Conservation (phyloP, 192 early-diverging fungal species). For the Gigaspora rosea region DNA sequence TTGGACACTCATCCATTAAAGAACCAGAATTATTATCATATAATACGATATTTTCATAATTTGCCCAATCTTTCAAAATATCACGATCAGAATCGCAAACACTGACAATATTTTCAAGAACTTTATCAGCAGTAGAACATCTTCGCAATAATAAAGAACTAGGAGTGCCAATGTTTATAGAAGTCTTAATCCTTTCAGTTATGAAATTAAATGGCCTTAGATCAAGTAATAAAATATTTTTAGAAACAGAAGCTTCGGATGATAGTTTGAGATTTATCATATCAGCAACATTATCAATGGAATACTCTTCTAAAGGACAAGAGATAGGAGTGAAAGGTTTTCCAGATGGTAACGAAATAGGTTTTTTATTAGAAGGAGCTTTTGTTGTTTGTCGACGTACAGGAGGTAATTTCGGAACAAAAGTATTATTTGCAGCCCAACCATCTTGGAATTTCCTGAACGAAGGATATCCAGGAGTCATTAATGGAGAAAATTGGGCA, state of each 20-base stretch:
- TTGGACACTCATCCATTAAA: slow-evolving; percentile 49
- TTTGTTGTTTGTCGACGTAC: neutral
- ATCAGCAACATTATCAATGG: neutral
- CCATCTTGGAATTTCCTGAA: neutral
- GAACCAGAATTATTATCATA: slow-evolving; percentile 63
- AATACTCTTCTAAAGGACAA: neutral
- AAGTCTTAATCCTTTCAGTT: slow-evolving; percentile 50
- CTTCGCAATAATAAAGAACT: slow-evolving; percentile 72
- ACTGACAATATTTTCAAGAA: slow-evolving; percentile 57
- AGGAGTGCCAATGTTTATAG: slow-evolving; percentile 71
- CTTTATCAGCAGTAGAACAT: slow-evolving; percentile 63
- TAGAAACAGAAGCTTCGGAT: neutral
- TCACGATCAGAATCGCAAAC: slow-evolving; percentile 46
- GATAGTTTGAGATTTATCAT: slow-evolving; percentile 6
- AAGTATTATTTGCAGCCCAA: neutral
- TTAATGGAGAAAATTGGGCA: neutral
- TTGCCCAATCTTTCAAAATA: slow-evolving; percentile 54
- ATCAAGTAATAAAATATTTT: slow-evolving; percentile 63
- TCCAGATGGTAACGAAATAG: neutral
- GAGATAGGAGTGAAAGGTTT: neutral
- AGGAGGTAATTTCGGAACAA: neutral
- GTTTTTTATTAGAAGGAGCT: neutral
- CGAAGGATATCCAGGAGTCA: neutral
- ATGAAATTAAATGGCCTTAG: slow-evolving; percentile 67
- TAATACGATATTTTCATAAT: slow-evolving; percentile 62